A percentile compares a stretch with the other conserved stretches of the same genome.
Conservation (phyloP, 2,329 filamentous ascomycete species). For the Decorospora gaudefroyi region DNA sequence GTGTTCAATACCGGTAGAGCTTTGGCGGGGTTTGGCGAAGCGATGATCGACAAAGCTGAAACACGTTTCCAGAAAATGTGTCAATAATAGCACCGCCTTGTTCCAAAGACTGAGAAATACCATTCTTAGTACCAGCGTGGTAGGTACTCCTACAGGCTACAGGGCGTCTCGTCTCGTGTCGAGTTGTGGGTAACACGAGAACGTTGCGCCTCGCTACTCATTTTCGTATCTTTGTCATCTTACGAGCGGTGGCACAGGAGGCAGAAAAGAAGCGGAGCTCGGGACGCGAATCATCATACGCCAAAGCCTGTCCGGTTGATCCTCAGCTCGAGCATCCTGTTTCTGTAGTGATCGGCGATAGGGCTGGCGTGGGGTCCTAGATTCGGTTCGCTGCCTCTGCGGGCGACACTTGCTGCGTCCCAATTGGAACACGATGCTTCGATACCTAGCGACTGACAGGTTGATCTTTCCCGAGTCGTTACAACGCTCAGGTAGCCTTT, state of each 20-base stretch:
- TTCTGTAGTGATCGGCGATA: conserved; percentile 26
- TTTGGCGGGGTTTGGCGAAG: conserved; percentile 15
- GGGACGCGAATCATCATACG: conserved; percentile 12
- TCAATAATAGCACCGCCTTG: too few relatives aligned
- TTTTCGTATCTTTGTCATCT: conserved; percentile 7
- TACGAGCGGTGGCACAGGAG: conserved; percentile 12
- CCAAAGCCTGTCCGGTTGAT: conserved; percentile 19
- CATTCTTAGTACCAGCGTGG: conserved; percentile 8
- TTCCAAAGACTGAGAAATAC: conserved; percentile 10
- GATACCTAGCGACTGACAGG: conserved; percentile 9
- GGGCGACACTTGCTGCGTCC: conserved; percentile 22
- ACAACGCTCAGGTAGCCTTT: conserved; percentile 19
- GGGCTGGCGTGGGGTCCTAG: conserved; percentile 28
- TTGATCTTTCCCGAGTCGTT: conserved; percentile 15
- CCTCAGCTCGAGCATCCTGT: conserved; percentile 10
- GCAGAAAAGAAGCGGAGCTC: conserved; percentile 4
- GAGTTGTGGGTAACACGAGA: conserved; percentile 9
- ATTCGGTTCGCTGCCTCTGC: conserved; percentile 18
- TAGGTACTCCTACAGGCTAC: not conserved
- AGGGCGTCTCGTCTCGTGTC: not conserved
- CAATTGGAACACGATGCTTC: conserved; percentile 17
- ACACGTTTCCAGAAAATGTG: too few relatives aligned
- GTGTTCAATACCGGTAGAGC: too few relatives aligned
- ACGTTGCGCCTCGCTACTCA: conserved; percentile 2
- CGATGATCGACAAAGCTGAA: too few relatives aligned